Percentiles rank a stretch among this genome's conserved stretches.
phyloP scores from a whole-genome alignment of 192 early-diverging fungal species.

The Tieghemiomyces parasiticus region DNA sequence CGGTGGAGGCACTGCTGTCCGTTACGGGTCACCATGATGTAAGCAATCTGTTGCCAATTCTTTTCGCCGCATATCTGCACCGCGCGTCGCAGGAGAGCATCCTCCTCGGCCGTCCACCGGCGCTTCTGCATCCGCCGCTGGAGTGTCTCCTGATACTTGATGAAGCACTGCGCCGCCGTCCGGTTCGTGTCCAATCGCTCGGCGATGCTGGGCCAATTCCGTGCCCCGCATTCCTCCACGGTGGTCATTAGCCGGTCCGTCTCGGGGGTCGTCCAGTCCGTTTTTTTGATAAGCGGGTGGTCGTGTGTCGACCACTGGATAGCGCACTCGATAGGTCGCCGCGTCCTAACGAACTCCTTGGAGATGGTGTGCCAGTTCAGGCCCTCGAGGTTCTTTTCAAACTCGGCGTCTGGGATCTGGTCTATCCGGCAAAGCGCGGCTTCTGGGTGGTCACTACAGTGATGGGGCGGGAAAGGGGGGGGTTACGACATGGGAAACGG shows the following conservation, averaged over 20 bases:
- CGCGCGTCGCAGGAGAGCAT: constrained; percentile 38
- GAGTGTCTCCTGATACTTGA: constrained; percentile 39
- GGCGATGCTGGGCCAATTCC: constrained; percentile 54
- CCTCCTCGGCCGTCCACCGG: constrained; percentile 56
- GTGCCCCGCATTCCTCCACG: constrained; percentile 26
- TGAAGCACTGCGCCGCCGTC: constrained; percentile 61
- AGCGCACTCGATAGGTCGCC: constrained; percentile 49
- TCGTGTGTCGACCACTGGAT: constrained; percentile 69
- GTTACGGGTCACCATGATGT: constrained; percentile 43
- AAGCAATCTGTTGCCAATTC: constrained; percentile 56
- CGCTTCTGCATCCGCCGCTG: constrained; percentile 25
- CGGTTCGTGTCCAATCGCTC: constrained; percentile 42
- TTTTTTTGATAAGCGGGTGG: constrained; percentile 62
- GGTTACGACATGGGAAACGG: too few relatives aligned
- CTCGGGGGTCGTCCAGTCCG: constrained; percentile 47
- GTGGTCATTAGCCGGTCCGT: constrained; percentile 25
- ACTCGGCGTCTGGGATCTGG: constrained; percentile 20
- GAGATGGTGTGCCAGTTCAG: constrained; percentile 29
- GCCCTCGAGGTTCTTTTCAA: constrained; percentile 30
- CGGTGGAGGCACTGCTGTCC: constrained; percentile 56
- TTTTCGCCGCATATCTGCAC: constrained; percentile 50
- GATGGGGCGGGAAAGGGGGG: too few relatives aligned
- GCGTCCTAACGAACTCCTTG: constrained; percentile 37
- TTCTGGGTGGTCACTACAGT: constrained; percentile 24
- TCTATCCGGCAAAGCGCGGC: constrained; percentile 27